Base-by-base conservation (phyloP, 2,329 filamentous ascomycete species). In the Claviceps paspali region DNA sequence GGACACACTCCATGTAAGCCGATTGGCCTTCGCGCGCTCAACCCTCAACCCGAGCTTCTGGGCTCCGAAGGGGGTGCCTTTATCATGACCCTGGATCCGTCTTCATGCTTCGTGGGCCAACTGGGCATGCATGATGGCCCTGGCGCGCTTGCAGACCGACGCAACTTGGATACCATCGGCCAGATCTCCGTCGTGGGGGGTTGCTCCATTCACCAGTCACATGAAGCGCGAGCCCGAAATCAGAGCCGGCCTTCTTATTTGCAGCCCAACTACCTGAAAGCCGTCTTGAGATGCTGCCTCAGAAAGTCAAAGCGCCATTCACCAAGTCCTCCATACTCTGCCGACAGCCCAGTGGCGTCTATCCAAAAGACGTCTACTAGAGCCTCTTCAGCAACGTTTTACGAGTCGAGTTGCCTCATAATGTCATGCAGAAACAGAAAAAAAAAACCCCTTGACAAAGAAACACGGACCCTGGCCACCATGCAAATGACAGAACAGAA, bases 231-330 rank as follows among this genome's bases (percentile, higher is more conserved):
- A 6, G 29, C 36, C 30, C 33, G 10, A 29, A 32, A 33, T 38
- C 39, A 36, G 27, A 36, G 30, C 36, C 40, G 27, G 29, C 27
- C 29, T 30, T 39, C 32, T 36, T 34, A 41, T 34, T 39, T 35
- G n/a, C 31, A 38, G 18, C 21, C 29, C 36, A 33, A 33, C 36
- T 36, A 33, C 40, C 40, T 39, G 33, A 17, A 28, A 26, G 36
- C 33, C 34, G 26, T 19, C 27, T 29, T 23, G 14, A 31, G 32
- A 31, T 29, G 21, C 15, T 31, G 29, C 19, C 15, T n/a, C n/a
- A n/a, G n/a, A n/a, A n/a, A n/a, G n/a, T n/a, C n/a, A n/a, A n/a
- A n/a, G n/a, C n/a, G n/a, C n/a, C n/a, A n/a, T n/a, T n/a, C n/a
- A n/a, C n/a, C n/a, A n/a, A n/a, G n/a, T n/a, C n/a, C n/a, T n/a